Percentiles rank a stretch among this genome's conserved stretches.
These are phyloP conservation scores for Fraxinus americana DNA, from an alignment of 257 asterid genomes.

Conservation along the genomic window DNA sequence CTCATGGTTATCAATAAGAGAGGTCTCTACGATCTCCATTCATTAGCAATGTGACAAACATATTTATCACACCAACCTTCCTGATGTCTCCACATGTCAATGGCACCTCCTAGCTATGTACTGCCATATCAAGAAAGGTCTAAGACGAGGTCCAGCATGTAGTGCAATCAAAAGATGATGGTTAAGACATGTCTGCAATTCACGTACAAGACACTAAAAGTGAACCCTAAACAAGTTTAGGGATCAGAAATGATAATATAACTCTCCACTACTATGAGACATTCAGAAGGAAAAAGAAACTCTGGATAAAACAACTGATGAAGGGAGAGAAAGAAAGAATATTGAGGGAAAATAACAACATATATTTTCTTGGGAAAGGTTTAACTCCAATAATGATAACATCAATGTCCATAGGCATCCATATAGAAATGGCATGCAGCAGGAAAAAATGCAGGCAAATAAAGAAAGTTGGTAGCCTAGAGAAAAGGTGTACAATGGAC, in stretches of 20 bases:
- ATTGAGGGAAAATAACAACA: neutral
- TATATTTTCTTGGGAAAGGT: neutral
- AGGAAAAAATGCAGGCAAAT: neutral
- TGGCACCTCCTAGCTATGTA: conserved; percentile 72
- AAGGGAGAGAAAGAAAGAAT: neutral
- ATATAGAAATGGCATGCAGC: neutral
- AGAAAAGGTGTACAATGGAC: neutral
- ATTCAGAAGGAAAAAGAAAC: conserved; percentile 15
- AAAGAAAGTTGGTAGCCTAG: neutral
- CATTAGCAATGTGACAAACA: conserved; percentile 36
- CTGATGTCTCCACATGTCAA: conserved; percentile 53
- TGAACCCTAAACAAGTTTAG: conserved; percentile 59
- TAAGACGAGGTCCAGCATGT: conserved; percentile 62
- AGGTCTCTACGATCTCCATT: conserved; percentile 28
- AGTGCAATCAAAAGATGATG: conserved; percentile 59
- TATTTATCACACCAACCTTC: conserved; percentile 68
- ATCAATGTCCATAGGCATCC: neutral
- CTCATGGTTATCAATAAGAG: conserved; percentile 26
- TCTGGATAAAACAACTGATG: neutral
- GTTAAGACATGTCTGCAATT: conserved; percentile 60
- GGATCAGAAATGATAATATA: conserved; percentile 41
- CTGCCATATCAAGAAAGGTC: conserved; percentile 64
- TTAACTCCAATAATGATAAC: conserved; percentile 1
- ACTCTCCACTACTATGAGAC: conserved; percentile 21
- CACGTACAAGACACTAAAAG: conserved; percentile 60